Base-by-base conservation (phyloP, 495 filamentous ascomycete genomes). In the Trichoderma asperelloides region DNA sequence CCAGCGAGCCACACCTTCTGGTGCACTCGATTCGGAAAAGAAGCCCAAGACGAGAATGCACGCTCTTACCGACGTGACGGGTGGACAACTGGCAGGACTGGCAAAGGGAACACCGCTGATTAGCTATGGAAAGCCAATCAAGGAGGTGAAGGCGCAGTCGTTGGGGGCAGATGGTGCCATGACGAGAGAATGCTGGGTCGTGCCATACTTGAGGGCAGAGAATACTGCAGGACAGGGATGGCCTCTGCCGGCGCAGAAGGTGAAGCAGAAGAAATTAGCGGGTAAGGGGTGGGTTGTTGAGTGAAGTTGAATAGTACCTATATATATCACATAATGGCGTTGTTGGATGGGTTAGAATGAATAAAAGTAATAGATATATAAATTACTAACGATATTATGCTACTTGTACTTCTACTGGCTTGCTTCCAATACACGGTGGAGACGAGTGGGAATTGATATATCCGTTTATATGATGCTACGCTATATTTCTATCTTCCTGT, bases 81-180 rank as follows among this genome's bases (percentile, higher is more conserved):
- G 85, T 8, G 80, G 82, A 12, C 90, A 93, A 73, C 82, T 99
- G n/a, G 85, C 91, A 15, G 85, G 85, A 12, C 78, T 98, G 62
- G 91, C 93, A 6, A 88, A 91, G 73, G 91, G 91, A 12, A 97
- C 95, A 16, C 92, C 94, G 67, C 79, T 98, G 66, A 74, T 98
- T 28, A 83, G 84, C 47, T 93, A 93, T 69, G 89, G 91, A 0
- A 98, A 98, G 81, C 96, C 95, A 3, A 86, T 97, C 45, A 96
- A 94, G 79, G 87, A 90, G 70, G 73, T 77, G 21, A 73, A 77
- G 63, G 74, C 39, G 15, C 18, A 66, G 0, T 69, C 68, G 11
- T 71, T 74, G 47, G 85, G 84, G 9, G 80, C 68, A 16, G 86
- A 85, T 27, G 82, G 82, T 0, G 82, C 79, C 21, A 79, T 74